Evolutionary conservation across 345 rosid genomes (phyloP), one percentile per base, ranked within the genome.

Genomic region (Carallia brachiata): DNA sequence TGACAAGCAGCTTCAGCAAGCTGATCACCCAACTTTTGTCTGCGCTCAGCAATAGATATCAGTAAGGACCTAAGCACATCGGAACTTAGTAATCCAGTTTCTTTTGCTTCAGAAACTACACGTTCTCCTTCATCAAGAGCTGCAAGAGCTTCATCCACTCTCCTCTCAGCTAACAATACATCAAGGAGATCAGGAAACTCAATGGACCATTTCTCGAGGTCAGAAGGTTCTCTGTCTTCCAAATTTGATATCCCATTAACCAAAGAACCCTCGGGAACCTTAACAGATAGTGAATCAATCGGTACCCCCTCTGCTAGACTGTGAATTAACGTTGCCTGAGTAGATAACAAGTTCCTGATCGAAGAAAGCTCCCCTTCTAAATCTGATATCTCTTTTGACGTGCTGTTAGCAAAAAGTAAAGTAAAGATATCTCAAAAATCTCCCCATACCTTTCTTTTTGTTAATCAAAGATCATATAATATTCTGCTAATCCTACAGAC

Each of bases 301-400:
- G 84, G 78, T 78, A 92, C 96, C 50, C 99, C 98, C 79, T 92
- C 90, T 28, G 97, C 96, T 66, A 96, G 84, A 67, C 88, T 86
- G 80, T 96, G 98, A 76, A 96, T 92, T 75, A 92, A 72, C 68
- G 96, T 85, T 54, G 98, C 95, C 81, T 96, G 99, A 59, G 96
- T 96, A 32, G 99, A 92, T 56, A 96, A 84, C 75, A 92, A 82
- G 74, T 84, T 96, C 80, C 99, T 81, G 70, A 96, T 96, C 69
- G 99, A 86, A 37, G 89, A 87, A 61, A 96, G 89, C 81, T 96
- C 99, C 75, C 98, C 99, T 74, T 96, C 99, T 69, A 96, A 85
- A 78, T 96, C 99, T 0, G 98, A 96, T 84, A 96, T 96, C 87
- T 96, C 99, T 76, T 88, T 96, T 0, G 99, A 96, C 17, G 99